A percentile compares a stretch with the other conserved stretches of the same genome.
These are phyloP conservation scores for Penicillium bialowiezense DNA, from an alignment of 495 filamentous ascomycete genomes.

Conservation along the genomic window DNA sequence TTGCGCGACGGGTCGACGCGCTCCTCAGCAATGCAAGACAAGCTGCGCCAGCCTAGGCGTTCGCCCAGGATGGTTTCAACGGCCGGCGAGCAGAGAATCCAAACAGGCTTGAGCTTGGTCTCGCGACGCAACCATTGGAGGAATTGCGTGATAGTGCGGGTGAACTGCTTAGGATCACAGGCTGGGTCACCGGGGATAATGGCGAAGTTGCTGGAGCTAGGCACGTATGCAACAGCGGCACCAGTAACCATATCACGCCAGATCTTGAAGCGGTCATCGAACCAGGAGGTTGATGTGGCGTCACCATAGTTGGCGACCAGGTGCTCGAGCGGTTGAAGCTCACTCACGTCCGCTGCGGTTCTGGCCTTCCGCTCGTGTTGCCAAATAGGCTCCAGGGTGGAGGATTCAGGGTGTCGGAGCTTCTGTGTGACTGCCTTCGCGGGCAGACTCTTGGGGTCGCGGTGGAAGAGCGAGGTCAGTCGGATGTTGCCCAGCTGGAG, in stretches of 20 bases:
- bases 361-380: constrained; percentile 36
- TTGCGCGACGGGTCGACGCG: constrained; percentile 64
- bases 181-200: constrained; percentile 80
- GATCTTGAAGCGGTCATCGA: constrained; percentile 76
- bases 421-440: constrained; percentile 49
- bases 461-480: constrained; percentile 76
- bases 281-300: constrained; percentile 83
- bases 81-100: constrained; percentile 68
- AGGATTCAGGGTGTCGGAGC: constrained; percentile 75
- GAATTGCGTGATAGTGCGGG: constrained; percentile 66
- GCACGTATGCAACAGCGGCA: constrained; percentile 75
- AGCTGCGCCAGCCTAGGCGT: constrained; percentile 76
- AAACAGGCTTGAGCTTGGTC: constrained; percentile 72
- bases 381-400: constrained; percentile 66
- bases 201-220: constrained; percentile 66
- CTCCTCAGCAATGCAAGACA: constrained; percentile 82
- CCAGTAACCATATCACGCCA: constrained; percentile 76
- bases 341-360: constrained; percentile 39
- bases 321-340: constrained; percentile 71
- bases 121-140: constrained; percentile 68
- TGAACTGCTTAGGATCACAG: constrained; percentile 70
- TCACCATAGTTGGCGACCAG: constrained; percentile 88
- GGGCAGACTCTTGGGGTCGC: constrained; percentile 80
- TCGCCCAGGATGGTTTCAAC: constrained; percentile 72
- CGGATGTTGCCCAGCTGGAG: constrained; percentile 86